Percentiles rank a stretch among this genome's conserved stretches.
Conservation (phyloP, 176 grass and related monocot genomes). For the Tillandsia leiboldiana region DNA sequence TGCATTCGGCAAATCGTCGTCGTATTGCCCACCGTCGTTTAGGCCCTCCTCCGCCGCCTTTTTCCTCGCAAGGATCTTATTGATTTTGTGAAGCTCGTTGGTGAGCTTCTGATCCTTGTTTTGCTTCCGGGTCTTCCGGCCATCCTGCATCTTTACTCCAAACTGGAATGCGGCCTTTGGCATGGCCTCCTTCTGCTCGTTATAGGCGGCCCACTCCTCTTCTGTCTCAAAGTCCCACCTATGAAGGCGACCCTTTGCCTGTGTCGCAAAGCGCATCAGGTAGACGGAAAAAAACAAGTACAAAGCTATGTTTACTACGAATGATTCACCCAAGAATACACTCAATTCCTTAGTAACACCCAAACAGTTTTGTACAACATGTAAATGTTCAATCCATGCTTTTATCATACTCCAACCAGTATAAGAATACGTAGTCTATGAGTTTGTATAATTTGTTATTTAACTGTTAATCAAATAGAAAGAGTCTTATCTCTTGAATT, state of each 20-base stretch:
- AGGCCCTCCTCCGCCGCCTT: constrained; percentile 68
- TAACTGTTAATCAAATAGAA: too few relatives aligned
- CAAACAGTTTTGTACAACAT: not conserved
- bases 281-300: not conserved
- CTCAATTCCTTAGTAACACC: not conserved
- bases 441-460: too few relatives aligned
- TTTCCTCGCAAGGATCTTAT: constrained; percentile 88
- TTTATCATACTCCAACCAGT: not conserved
- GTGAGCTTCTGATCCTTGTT: constrained; percentile 98
- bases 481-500: too few relatives aligned
- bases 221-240: constrained; percentile 98
- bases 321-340: not conserved
- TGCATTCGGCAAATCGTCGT: constrained; percentile 52
- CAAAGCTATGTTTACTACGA: not conserved
- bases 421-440: too few relatives aligned
- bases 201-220: constrained; percentile 96
- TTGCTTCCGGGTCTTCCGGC: constrained; percentile 88
- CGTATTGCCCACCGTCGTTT: constrained; percentile 33
- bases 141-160: constrained; percentile 98
- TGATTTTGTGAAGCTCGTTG: constrained; percentile 94
- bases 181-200: constrained; percentile 94
- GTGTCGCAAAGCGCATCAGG: constrained; percentile 1
- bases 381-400: too few relatives aligned
- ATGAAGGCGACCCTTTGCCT: constrained; percentile 97
- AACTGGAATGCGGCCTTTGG: constrained; percentile 98